Evolutionary conservation across 108 stramenopile species (phyloP), one percentile per base, ranked within the genome.

Genomic region (Seminavis robusta): DNA sequence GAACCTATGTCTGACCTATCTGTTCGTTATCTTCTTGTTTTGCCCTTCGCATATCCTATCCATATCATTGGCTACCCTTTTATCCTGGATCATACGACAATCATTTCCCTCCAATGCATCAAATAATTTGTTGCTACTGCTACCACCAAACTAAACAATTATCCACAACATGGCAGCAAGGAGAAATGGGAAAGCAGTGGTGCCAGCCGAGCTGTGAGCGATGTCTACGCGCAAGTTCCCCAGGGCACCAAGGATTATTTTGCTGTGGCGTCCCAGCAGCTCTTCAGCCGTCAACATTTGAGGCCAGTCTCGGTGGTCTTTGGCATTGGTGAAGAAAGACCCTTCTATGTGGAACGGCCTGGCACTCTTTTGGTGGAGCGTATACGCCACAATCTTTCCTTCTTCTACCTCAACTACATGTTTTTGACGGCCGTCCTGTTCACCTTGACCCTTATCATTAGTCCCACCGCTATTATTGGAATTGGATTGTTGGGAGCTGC

Each of bases 321-420:
- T 51, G 88, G 88, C 17, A 71, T 94, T 57, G 88, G 88, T 9
- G 88, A 89, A 52, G 89, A 90, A 49, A 73, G 85, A 19, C 76
- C 89, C 11, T 94, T 88, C 65, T 94, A 94, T 47, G 48, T 94
- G 26, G 93, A 94, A 65, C 77, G 72, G 23, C 71, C 66, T 9
- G 84, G 84, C 1, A 64, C 79, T 16, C 74, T 94, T 32, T 44
- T 88, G 9, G 65, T 84, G 19, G 82, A 74, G 25, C 74, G 93
- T 9, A 13, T 94, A 39, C 74, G 76, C 29, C 93, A 94, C 74
- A 94, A 94, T 65, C 7, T 90, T 13, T 65, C 54, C 6, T 94
- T 90, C 70, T 94, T 94, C 62, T 90, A 84, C 59, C 62, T 94
- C 47, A 94, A 94, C 59, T 94, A 94, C 51, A 54, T 80, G 1